Conservation (phyloP, 73 alveolate genomes). For the Paramecium primaurelia region DNA sequence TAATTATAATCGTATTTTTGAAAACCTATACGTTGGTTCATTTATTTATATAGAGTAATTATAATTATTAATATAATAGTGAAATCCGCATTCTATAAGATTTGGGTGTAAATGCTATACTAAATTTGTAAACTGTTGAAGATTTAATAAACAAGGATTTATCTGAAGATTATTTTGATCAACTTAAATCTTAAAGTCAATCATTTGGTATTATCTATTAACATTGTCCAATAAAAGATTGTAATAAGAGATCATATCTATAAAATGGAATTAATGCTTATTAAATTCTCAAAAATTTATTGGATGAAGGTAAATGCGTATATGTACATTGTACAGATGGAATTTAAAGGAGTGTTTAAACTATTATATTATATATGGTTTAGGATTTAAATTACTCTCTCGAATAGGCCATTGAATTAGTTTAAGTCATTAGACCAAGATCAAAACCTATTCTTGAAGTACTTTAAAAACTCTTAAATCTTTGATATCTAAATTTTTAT, state of each 20-base stretch:
- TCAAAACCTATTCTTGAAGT: conserved; percentile 15
- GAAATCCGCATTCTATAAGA: not conserved
- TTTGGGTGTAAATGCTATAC: not conserved
- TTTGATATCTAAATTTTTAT: not conserved
- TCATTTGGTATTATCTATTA: not conserved
- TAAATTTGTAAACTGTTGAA: not conserved
- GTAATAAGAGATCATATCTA: not conserved
- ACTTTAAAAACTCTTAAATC: not conserved
- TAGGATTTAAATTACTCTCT: not conserved
- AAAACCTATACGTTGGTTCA: conserved; percentile 8
- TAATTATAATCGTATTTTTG: not conserved
- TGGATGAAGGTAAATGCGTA: not conserved
- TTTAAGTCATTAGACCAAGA: not conserved
- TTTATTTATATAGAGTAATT: not conserved
- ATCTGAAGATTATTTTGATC: not conserved
- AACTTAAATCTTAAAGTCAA: not conserved
- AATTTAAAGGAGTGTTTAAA: conserved; percentile 28
- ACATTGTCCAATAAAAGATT: not conserved
- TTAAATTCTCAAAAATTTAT: not conserved
- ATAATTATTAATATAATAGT: not conserved
- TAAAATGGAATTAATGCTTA: not conserved
- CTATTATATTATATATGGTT: not conserved
- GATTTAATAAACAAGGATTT: not conserved
- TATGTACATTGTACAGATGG: conserved; percentile 49
- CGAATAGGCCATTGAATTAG: not conserved